phyloP scores from a whole-genome alignment of 257 asterid genomes.

The Asclepias syriaca region DNA sequence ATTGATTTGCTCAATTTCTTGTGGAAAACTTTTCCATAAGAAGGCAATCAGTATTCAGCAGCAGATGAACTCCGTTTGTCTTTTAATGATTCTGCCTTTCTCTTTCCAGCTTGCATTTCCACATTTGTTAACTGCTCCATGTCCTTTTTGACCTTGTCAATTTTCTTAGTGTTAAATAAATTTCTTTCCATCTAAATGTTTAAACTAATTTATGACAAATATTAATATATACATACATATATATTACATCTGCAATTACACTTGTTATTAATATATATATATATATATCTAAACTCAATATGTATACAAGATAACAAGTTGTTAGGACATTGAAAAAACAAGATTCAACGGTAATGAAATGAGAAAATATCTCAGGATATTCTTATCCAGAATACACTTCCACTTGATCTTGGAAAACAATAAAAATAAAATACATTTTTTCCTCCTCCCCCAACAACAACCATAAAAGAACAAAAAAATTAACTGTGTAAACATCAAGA shows the following conservation, averaged over 20 bases:
- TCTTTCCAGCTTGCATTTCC: not conserved
- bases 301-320: too few species aligned
- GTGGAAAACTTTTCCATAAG: not conserved
- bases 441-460: too few species aligned
- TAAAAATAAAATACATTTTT: not conserved
- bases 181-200: too few species aligned
- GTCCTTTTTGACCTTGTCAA: not conserved
- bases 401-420: not conserved
- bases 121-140: not conserved
- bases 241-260: too few species aligned
- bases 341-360: not conserved
- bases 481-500: conserved; percentile 8
- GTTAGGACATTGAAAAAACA: too few species aligned
- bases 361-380: not conserved
- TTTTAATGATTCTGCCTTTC: not conserved
- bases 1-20: conserved; percentile 6
- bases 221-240: too few species aligned
- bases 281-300: too few species aligned
- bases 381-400: not conserved
- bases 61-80: not conserved
- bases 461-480: not conserved
- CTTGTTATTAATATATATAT: too few species aligned
- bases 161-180: not conserved
- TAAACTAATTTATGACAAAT: too few species aligned
- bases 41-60: not conserved